Conservation (phyloP, 2,329 filamentous ascomycete genomes). For the Epichloe uncinata region DNA sequence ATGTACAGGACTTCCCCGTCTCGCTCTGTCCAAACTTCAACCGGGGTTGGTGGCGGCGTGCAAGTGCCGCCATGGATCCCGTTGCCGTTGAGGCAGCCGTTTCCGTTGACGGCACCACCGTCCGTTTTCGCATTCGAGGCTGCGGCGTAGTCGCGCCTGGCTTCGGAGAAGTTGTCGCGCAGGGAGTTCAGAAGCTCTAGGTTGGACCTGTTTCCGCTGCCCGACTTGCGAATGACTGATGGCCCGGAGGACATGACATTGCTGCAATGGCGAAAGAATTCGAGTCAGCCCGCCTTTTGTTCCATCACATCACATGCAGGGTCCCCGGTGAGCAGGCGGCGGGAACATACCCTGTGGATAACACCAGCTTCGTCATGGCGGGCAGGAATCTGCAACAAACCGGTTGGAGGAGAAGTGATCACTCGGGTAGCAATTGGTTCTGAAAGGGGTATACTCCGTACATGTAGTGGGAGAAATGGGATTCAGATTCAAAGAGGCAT, state of each 20-base stretch:
- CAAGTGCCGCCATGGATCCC: constrained; percentile 16
- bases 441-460: no score
- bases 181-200: constrained; percentile 84
- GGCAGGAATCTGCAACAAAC: not conserved
- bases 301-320: no score
- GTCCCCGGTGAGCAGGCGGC: constrained; percentile 4
- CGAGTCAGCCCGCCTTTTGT: not conserved
- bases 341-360: constrained; percentile 66
- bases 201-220: constrained; percentile 66
- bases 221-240: constrained; percentile 68
- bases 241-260: constrained; percentile 80
- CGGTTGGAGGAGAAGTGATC: not conserved
- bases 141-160: constrained; percentile 47
- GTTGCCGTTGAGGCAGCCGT: constrained; percentile 17
- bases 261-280: constrained; percentile 19
- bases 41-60: constrained; percentile 13
- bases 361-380: constrained; percentile 62
- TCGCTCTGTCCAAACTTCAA: constrained; percentile 54
- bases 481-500: no score
- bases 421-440: not conserved
- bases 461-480: no score
- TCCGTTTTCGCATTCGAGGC: constrained; percentile 15
- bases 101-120: constrained; percentile 16
- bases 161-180: constrained; percentile 66
- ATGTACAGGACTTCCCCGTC: constrained; percentile 54